Base-by-base conservation (phyloP, 2,329 filamentous ascomycete species). In the Hymenoscyphus scutula region DNA sequence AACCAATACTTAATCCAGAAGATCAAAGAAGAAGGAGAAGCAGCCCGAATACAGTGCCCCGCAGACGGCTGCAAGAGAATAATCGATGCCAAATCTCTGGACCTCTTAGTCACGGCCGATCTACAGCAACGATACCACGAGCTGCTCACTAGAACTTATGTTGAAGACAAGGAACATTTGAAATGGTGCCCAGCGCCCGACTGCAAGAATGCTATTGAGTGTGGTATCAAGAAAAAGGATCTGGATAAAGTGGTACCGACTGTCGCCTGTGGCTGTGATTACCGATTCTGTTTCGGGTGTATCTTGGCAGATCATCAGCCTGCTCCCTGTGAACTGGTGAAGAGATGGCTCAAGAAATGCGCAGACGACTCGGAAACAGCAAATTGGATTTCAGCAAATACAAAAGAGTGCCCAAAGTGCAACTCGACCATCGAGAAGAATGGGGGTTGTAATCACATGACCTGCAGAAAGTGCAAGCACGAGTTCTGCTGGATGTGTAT, bases 401-500 rank as follows among this genome's bases (percentile, higher is more conserved):
- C 95, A 1, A 99, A 99, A 75, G 95, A 99, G 76, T 99, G 95
- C 68, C 94, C 95, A 0, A 95, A 90, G 75, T 99, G 95, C 77
- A 87, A 91, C 70, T 98, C 94, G 1, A 99, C 95, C 0, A 99
- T 99, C 53, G 95, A 99, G 78, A 99, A 99, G 84, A 99, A 99
- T 69, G 93, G 93, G 59, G 93, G 93, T 3, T 97, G 93, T 80
- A 97, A 97, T 78, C 93, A 97, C 76, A 97, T 97, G 93, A 97
- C 93, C 0, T 97, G 93, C 75, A 83, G 93, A 62, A 97, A 97
- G 76, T 97, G 93, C 80, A 92, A 92, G 73, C 89, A 97, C 73
- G 93, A 97, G 73, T 97, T 99, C 73, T 99, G 95, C 79, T 99
- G 95, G 95, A 98, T 99, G 90, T 99, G 95, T 74, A 99, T 99